Conservation (phyloP, 768 basidiomycete genomes). For the Chalciporus sphaerocephalus region DNA sequence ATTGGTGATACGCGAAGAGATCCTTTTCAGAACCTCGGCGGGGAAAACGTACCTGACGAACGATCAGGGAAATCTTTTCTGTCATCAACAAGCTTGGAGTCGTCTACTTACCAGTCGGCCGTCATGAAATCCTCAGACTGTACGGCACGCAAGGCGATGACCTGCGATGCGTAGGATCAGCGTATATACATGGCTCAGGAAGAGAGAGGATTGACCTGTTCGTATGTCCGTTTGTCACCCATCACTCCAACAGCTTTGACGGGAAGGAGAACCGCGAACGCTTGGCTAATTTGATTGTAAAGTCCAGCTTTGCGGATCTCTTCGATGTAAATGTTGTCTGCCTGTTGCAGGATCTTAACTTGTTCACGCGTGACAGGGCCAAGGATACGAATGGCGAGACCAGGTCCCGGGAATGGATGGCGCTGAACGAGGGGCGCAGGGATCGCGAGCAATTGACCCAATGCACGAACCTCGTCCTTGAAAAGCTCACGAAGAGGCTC, state of each 20-base stretch:
- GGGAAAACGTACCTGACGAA: constrained; percentile 89
- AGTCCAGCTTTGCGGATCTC: constrained; percentile 92
- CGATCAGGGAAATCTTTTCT: constrained; percentile 23
- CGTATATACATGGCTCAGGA: neutral
- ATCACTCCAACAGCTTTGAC: constrained; percentile 97
- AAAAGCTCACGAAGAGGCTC: constrained; percentile 96
- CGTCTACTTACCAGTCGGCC: constrained; percentile 85
- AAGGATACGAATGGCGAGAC: constrained; percentile 95
- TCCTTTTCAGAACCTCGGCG: constrained; percentile 77
- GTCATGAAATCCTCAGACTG: constrained; percentile 99
- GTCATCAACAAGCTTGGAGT: neutral
- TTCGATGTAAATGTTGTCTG: constrained; percentile 95
- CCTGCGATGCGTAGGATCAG: constrained; percentile 38
- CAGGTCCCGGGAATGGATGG: constrained; percentile 98
- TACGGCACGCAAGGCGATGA: constrained; percentile 92
- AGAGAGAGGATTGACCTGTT: constrained; percentile 56
- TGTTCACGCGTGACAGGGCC: constrained; percentile 93
- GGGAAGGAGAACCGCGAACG: constrained; percentile 93
- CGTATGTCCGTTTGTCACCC: constrained; percentile 95
- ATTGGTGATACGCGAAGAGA: constrained; percentile 96
- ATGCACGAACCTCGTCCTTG: constrained; percentile 96
- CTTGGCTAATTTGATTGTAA: constrained; percentile 92
- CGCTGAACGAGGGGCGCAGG: constrained; percentile 91
- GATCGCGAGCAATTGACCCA: constrained; percentile 87
- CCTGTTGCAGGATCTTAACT: constrained; percentile 85